phyloP scores from a whole-genome alignment of 768 basidiomycete genomes.

The Boletus barrowsii region DNA sequence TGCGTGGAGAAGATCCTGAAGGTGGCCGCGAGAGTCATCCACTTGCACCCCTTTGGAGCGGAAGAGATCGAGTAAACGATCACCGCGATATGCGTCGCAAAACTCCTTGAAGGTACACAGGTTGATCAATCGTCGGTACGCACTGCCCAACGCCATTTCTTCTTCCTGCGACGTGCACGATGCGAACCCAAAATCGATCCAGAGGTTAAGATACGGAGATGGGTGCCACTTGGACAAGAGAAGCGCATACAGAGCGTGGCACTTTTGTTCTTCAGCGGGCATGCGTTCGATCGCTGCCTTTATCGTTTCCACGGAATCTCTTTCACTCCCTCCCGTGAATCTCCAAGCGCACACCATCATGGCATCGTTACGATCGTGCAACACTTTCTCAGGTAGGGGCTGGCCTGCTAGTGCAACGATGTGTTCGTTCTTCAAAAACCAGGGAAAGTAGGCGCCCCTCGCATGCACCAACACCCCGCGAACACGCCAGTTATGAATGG shows the following conservation, averaged over 20 bases:
- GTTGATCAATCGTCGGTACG: neutral
- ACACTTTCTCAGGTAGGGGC: neutral
- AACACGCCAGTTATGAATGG: conserved; percentile 1
- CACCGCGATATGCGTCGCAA: neutral
- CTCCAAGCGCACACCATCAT: neutral
- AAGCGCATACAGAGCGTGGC: neutral
- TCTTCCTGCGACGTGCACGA: neutral
- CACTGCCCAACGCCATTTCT: neutral
- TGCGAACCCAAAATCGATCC: conserved; percentile 4
- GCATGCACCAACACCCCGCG: neutral
- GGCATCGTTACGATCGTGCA: neutral
- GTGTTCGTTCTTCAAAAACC: conserved; percentile 6
- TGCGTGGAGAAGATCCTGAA: neutral
- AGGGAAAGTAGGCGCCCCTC: neutral
- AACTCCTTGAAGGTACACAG: neutral
- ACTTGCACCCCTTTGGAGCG: neutral
- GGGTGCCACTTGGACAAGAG: neutral
- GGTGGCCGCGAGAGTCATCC: neutral
- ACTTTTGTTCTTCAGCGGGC: neutral
- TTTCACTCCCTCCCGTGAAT: conserved; percentile 2
- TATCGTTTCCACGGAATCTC: neutral
- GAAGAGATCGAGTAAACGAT: neutral
- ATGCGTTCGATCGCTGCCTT: neutral
- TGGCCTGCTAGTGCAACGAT: neutral
- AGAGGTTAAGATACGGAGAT: neutral